These are phyloP conservation scores for Arthrobotrys conoides DNA, from an alignment of 2,329 filamentous ascomycete genomes.

Conservation along the genomic window DNA sequence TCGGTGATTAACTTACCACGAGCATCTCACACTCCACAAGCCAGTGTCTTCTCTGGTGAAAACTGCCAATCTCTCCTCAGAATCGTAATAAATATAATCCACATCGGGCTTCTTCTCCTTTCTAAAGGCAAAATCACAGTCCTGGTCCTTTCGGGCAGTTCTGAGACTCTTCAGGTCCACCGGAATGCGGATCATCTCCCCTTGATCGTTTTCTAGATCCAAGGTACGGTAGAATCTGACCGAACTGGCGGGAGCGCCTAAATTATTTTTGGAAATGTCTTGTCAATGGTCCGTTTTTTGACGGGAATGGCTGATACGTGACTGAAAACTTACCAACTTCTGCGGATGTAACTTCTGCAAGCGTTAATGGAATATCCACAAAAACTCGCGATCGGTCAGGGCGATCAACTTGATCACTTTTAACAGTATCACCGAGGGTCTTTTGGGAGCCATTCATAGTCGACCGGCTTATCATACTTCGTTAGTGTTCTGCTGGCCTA, in stretches of 20 bases:
- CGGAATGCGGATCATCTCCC: conserved; percentile 32
- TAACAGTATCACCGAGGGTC: conserved; percentile 1
- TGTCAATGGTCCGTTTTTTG: conserved; percentile 22
- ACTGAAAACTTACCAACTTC: conserved; percentile 37
- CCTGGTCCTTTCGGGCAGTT: conserved; percentile 22
- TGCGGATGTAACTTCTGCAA: neutral
- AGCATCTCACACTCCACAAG: conserved; percentile 23
- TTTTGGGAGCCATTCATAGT: conserved; percentile 21
- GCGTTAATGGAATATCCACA: conserved; percentile 38
- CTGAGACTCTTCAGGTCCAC: conserved; percentile 36
- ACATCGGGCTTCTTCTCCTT: neutral
- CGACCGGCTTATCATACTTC: neutral
- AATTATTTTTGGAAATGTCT: conserved; percentile 14
- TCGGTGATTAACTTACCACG: conserved; percentile 12
- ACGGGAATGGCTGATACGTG: conserved; percentile 5
- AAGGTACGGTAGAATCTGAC: conserved; percentile 17
- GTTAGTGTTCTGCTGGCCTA: neutral
- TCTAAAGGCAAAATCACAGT: conserved; percentile 16
- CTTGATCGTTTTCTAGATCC: neutral
- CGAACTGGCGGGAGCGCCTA: conserved; percentile 26
- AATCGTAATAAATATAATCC: neutral
- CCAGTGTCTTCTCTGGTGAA: conserved; percentile 30
- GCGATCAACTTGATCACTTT: neutral
- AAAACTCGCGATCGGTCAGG: conserved; percentile 1
- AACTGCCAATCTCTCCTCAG: conserved; percentile 9